Evolutionary conservation across 2,329 filamentous ascomycete genomes (phyloP).

Genomic region (Cercospora berteroae): DNA sequence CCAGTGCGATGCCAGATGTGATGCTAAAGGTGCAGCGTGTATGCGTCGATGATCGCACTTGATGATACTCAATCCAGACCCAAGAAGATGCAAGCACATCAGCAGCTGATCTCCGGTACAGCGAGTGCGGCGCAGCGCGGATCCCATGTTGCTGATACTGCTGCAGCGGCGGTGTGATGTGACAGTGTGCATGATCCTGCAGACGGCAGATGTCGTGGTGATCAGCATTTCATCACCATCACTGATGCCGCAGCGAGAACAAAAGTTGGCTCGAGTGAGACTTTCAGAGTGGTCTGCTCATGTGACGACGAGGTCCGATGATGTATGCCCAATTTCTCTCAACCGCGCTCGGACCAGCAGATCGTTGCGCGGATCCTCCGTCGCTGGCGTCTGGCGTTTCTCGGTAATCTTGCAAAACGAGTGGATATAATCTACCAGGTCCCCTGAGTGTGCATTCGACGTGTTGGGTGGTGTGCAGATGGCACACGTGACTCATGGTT

Average conservation of each 20-base stretch:
- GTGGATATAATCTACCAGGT: background rate
- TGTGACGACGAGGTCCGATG: background rate
- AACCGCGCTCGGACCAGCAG: background rate
- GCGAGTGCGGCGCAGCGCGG: background rate
- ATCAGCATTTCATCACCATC: background rate
- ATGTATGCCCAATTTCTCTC: background rate
- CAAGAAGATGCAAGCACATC: background rate
- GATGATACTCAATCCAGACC: background rate
- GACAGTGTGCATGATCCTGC: background rate
- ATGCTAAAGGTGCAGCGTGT: background rate
- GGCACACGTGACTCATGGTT: background rate
- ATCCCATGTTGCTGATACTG: background rate
- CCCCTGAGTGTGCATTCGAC: background rate
- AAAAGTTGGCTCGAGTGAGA: background rate
- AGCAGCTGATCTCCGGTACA: background rate
- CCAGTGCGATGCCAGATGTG: background rate
- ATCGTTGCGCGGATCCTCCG: background rate
- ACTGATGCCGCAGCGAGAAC: background rate
- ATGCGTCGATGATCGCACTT: background rate
- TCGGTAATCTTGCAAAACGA: background rate
- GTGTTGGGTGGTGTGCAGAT: background rate
- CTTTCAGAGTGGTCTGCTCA: background rate
- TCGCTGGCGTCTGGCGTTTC: background rate
- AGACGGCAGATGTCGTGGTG: background rate
- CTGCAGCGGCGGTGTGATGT: background rate